A percentile compares a stretch with the other conserved stretches of the same genome.
Conservation (phyloP, 805 yeast genomes). For the Lipomyces sp. region DNA sequence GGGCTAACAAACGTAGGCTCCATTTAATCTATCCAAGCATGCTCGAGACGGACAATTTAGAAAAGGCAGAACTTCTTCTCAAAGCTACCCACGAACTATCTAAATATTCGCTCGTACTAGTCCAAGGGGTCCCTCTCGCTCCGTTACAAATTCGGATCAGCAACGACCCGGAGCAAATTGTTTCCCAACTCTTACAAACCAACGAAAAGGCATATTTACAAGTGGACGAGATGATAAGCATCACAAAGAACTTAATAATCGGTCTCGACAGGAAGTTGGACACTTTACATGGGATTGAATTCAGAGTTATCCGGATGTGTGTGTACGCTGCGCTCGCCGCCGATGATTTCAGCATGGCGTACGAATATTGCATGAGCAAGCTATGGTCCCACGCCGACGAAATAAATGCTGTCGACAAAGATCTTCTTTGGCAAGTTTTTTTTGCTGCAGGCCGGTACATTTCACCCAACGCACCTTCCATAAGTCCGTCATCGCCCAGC, state of each 20-base stretch:
- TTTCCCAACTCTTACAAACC: constrained; percentile 43
- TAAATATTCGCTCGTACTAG: constrained; percentile 41
- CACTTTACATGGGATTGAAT: constrained; percentile 20
- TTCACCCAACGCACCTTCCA: constrained; percentile 49
- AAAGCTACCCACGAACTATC: constrained; percentile 43
- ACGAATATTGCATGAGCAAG: constrained; percentile 43
- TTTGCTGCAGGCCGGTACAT: constrained; percentile 71
- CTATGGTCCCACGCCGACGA: constrained; percentile 31
- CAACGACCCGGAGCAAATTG: constrained; percentile 40
- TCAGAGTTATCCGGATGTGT: constrained; percentile 49
- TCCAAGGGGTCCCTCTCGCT: constrained; percentile 41
- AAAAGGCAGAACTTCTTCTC: constrained; percentile 38
- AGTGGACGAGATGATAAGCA: constrained; percentile 37
- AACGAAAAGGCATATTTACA: constrained; percentile 43
- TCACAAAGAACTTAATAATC: constrained; percentile 18
- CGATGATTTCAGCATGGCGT: constrained; percentile 65
- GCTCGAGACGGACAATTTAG: constrained; percentile 22
- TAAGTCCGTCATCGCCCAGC: constrained; percentile 24
- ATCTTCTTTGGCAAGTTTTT: constrained; percentile 66
- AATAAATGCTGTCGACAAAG: constrained; percentile 41
- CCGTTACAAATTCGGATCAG: constrained; percentile 41
- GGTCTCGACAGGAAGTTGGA: constrained; percentile 21
- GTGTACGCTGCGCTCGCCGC: constrained; percentile 71
- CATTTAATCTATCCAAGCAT: constrained; percentile 31
- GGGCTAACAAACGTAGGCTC: constrained; percentile 28